Conservation (phyloP, 1,284 basidiomycete genomes). For the Austroboletus niveus region DNA sequence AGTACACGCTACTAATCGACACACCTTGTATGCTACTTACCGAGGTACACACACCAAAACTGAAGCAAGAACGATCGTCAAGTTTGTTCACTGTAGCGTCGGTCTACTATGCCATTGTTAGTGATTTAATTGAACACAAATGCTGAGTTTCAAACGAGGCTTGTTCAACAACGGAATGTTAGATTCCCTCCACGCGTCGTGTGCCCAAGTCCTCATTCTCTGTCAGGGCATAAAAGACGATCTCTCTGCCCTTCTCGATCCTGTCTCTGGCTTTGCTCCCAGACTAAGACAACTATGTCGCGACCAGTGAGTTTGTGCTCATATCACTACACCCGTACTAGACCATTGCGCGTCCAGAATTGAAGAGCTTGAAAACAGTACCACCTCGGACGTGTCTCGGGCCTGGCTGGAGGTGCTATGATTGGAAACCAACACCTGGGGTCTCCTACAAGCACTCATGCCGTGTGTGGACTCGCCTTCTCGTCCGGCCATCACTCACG, state of each 20-base stretch:
- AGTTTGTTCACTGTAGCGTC: too few species aligned
- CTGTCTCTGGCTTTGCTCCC: constrained; percentile 67
- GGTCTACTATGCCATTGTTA: too few species aligned
- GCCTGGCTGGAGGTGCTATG: constrained; percentile 61
- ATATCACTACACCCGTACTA: background rate
- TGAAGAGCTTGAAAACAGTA: constrained; percentile 46
- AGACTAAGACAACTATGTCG: constrained; percentile 61
- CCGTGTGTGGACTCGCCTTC: constrained; percentile 42
- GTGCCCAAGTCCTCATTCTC: constrained; percentile 61
- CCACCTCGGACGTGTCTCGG: constrained; percentile 36
- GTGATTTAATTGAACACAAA: too few species aligned
- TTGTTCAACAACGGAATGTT: constrained; percentile 16
- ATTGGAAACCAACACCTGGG: constrained; percentile 82
- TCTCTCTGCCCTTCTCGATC: constrained; percentile 58
- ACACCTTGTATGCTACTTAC: too few species aligned
- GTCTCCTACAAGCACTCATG: constrained; percentile 71
- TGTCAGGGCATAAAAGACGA: constrained; percentile 61
- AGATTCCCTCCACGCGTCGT: constrained; percentile 51
- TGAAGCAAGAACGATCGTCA: too few species aligned
- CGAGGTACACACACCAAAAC: too few species aligned
- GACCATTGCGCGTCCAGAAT: constrained; percentile 38
- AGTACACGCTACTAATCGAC: too few species aligned
- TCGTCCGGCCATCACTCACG: constrained; percentile 12
- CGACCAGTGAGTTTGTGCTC: constrained; percentile 49
- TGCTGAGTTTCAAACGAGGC: background rate